A percentile compares a stretch with the other conserved stretches of the same genome.
Conservation (phyloP, 768 basidiomycete species). For the Trametes cingulata region DNA sequence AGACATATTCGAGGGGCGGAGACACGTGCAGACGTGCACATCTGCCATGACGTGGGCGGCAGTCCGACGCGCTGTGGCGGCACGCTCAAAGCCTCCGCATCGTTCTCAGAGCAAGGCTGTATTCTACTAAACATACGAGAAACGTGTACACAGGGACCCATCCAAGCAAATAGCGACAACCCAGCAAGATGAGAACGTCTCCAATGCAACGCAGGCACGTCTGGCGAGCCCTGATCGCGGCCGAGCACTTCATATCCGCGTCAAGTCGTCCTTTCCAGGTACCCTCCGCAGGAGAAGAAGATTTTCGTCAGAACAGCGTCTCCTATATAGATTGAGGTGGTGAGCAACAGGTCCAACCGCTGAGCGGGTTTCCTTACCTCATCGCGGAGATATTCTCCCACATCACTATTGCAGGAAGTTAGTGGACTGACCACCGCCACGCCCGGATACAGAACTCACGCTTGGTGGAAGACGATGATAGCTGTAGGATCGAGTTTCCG, state of each 20-base stretch:
- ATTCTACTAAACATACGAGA: neutral
- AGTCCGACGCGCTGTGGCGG: neutral
- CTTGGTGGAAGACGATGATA: constrained; percentile 98
- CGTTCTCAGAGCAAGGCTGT: neutral
- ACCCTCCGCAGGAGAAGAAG: neutral
- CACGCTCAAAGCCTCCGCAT: neutral
- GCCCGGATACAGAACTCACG: constrained; percentile 50
- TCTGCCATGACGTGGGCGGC: constrained; percentile 15
- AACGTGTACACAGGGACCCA: constrained; percentile 3
- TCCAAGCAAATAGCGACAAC: constrained; percentile 4
- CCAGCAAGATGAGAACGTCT: constrained; percentile 12
- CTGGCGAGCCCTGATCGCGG: constrained; percentile 23
- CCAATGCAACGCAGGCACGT: constrained; percentile 6
- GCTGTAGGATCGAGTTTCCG: constrained; percentile 96
- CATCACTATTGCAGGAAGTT: constrained; percentile 59
- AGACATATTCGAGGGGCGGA: constrained; percentile 23
- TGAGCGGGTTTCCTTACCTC: constrained; percentile 55
- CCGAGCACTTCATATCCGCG: constrained; percentile 48
- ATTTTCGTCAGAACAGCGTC: constrained; percentile 60
- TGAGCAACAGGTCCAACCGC: neutral
- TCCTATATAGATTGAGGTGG: constrained; percentile 50
- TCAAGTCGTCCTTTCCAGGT: constrained; percentile 6
- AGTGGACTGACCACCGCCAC: neutral
- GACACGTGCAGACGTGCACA: constrained; percentile 24
- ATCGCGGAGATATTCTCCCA: constrained; percentile 97